phyloP scores from a whole-genome alignment of 768 basidiomycete genomes.

The Macrolepiota dolichaula region DNA sequence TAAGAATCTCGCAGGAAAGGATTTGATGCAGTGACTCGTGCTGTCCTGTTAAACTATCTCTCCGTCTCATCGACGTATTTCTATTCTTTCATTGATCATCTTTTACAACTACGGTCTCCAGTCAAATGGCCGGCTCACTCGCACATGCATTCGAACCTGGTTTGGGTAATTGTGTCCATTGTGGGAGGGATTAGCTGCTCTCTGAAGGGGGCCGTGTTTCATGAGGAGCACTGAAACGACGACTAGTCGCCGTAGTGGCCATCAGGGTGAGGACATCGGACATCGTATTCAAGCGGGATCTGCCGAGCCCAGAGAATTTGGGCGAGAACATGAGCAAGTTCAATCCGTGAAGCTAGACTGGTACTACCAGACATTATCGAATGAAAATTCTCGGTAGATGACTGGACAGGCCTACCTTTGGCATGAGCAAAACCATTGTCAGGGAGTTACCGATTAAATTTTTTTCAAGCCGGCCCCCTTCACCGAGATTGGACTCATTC shows the following conservation, averaged over 20 bases:
- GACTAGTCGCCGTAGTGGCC: conserved; percentile 4
- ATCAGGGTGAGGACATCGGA: conserved; percentile 2
- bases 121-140: background rate
- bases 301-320: conserved; percentile 2
- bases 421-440: no score
- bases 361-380: background rate
- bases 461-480: conserved; percentile 6
- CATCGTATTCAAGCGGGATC: background rate
- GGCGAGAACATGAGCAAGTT: background rate
- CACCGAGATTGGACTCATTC: background rate
- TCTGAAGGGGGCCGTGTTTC: background rate
- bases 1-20: background rate
- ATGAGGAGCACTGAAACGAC: conserved; percentile 4
- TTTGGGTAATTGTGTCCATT: background rate
- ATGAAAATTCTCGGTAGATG: background rate
- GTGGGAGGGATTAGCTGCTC: background rate
- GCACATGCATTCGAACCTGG: background rate
- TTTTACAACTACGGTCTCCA: background rate
- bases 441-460: no score
- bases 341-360: background rate
- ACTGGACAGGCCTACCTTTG: background rate
- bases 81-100: no score
- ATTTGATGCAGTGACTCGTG: background rate
- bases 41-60: no score
- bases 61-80: no score